Base-by-base conservation (phyloP, 2,329 filamentous ascomycete species). In the Exophiala lecanii-corni region DNA sequence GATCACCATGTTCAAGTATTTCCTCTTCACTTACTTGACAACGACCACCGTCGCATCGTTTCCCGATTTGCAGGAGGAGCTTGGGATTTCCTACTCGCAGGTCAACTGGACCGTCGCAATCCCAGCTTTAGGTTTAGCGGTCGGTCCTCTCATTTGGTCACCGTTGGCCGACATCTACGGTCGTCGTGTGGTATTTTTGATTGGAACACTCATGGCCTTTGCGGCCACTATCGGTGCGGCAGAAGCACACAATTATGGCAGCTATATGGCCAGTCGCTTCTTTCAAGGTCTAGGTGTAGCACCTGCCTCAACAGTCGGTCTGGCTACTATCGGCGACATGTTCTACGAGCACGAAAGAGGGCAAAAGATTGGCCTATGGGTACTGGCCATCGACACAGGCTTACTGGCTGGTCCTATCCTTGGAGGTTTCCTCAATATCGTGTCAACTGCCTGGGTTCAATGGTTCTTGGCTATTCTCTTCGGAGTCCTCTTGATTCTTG, bases 1-100 rank as follows among this genome's bases (percentile, higher is more conserved):
- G 2, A 74, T 78, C 45, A 70, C 76, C 12, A 76, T 76, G 72
- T 59, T 69, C 23, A 65, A 74, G 68, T 76, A 64, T 40, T 78
- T 78, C 54, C 61, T 78, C 49, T 76, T 78, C 61, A 78, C 75
- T 12, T 79, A 77, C 59, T 66, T 78, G 47, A 78, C 75, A 0
- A 78, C 74, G 1, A 75, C 71, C 0, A 75, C 74, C 0, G 71
- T 78, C 1, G 73, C 75, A 2, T 75, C 74, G 0, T 78, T 76
- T 48, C 58, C 66, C 1, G 60, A 67, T 16, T 64, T 78, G 16
- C 68, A 78, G 53, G 59, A 65, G 2, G 62, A 71, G 40, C 76
- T 71, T 54, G 41, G 54, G 33, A 65, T 72, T 47, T 63, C 55
- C 20, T 68, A 71, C 44, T 64, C 67, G 1, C 65, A 75, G 45